Conservation (phyloP, 2,329 filamentous ascomycete genomes). For the Stachybotrys chartarum region DNA sequence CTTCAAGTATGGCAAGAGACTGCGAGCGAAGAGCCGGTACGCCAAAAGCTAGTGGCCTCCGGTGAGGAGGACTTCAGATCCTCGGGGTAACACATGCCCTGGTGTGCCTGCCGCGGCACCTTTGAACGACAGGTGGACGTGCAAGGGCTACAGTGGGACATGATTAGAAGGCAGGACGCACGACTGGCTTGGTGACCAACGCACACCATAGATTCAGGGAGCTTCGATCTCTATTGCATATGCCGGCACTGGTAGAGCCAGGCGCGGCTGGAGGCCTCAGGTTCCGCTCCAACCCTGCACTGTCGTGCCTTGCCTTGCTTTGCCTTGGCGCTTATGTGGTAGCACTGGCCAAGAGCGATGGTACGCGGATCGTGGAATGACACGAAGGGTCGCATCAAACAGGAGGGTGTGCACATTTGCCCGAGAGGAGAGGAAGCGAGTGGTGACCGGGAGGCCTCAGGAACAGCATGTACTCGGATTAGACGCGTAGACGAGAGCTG, state of each 20-base stretch:
- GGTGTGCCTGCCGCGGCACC: background rate
- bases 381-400: background rate
- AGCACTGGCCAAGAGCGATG: background rate
- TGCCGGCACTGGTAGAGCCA: background rate
- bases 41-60: slow-evolving; percentile 24
- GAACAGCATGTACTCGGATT: too few species aligned
- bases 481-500: too few species aligned
- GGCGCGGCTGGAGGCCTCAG: background rate
- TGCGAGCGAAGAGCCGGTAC: slow-evolving; percentile 48
- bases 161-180: background rate
- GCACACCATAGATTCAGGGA: background rate
- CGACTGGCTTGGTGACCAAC: background rate
- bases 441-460: too few species aligned
- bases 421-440: too few species aligned
- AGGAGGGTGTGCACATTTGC: background rate
- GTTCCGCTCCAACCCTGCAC: background rate
- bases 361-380: background rate
- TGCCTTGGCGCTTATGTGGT: background rate
- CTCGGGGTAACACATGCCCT: background rate
- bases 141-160: background rate
- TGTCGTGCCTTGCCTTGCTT: too few species aligned
- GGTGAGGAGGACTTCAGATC: background rate
- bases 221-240: background rate
- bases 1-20: slow-evolving; percentile 51
- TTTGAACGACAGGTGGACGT: background rate